Percentiles rank a stretch among this genome's conserved stretches.
Conservation (phyloP, 257 asterid genomes). For the Solanum peruvianum region DNA sequence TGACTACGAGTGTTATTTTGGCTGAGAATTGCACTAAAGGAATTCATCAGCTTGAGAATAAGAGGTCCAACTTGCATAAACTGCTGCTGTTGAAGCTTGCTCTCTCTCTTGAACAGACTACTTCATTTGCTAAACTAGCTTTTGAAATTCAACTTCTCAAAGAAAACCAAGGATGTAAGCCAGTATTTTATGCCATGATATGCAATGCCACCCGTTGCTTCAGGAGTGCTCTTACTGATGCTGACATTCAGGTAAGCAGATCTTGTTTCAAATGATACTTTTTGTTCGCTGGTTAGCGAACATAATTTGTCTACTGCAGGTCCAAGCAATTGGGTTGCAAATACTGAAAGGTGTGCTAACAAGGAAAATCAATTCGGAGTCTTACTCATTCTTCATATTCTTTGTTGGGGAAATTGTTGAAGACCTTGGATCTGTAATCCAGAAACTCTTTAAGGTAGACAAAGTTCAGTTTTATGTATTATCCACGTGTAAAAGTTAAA, state of each 20-base stretch:
- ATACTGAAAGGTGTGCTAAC: conserved; percentile 59
- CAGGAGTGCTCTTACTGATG: conserved; percentile 45
- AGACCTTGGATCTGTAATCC: conserved; percentile 39
- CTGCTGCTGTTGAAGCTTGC: conserved; percentile 75
- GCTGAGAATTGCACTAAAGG: conserved; percentile 44
- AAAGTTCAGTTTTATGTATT: background rate
- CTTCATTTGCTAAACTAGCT: conserved; percentile 48
- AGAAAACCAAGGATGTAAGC: conserved; percentile 33
- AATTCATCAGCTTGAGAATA: conserved; percentile 56
- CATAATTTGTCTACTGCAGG: conserved; percentile 31
- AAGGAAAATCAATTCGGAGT: conserved; percentile 38
- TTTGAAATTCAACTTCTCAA: conserved; percentile 36
- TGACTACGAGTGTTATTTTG: conserved; percentile 49
- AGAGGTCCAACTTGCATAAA: conserved; percentile 49
- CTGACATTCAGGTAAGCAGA: conserved; percentile 59
- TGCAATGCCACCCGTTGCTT: conserved; percentile 46
- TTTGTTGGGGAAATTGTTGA: conserved; percentile 79
- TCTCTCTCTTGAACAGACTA: conserved; percentile 50
- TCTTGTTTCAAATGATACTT: background rate
- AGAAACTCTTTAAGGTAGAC: conserved; percentile 41
- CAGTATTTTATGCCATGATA: conserved; percentile 36
- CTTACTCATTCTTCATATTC: conserved; percentile 41
- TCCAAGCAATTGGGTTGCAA: conserved; percentile 83
- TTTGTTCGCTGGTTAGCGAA: background rate
- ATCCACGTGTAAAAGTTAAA: background rate